Evolutionary conservation across 2,329 filamentous ascomycete species (phyloP).

Genomic region (Colletotrichum ledebouriae): DNA sequence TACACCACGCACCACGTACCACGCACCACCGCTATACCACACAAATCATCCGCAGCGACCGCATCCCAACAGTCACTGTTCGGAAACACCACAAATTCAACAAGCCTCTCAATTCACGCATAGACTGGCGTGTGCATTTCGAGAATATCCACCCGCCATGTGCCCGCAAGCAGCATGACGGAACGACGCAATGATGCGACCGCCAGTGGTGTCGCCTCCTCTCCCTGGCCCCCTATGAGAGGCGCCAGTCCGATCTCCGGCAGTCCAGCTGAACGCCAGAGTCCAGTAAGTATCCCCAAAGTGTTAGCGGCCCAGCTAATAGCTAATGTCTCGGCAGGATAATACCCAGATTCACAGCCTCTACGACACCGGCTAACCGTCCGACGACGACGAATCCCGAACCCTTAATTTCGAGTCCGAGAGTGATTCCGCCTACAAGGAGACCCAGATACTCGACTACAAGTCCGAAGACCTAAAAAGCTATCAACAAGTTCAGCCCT

Average conservation of each 20-base stretch:
- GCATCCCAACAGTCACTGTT: not conserved
- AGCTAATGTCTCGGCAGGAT: constrained; percentile 3
- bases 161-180: constrained; percentile 2
- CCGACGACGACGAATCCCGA: not conserved
- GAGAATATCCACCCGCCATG: not conserved
- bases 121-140: not conserved
- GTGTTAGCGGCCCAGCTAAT: not conserved
- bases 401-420: not conserved
- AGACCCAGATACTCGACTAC: accelerated
- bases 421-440: not conserved
- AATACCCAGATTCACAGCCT: not conserved
- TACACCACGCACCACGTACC: not conserved
- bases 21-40: not conserved
- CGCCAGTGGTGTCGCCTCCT: not conserved
- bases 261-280: not conserved
- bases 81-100: not conserved
- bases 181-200: not conserved
- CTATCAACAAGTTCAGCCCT: not conserved
- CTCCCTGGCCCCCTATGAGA: not conserved
- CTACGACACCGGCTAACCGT: not conserved
- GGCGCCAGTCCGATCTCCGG: not conserved
- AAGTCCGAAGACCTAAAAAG: not conserved
- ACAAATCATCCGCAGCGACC: not conserved
- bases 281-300: not conserved
- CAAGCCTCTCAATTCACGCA: not conserved